Percentiles rank a stretch among this genome's conserved stretches.
phyloP scores from a whole-genome alignment of 2,329 filamentous ascomycete genomes.

The Coniochaeta sp. region DNA sequence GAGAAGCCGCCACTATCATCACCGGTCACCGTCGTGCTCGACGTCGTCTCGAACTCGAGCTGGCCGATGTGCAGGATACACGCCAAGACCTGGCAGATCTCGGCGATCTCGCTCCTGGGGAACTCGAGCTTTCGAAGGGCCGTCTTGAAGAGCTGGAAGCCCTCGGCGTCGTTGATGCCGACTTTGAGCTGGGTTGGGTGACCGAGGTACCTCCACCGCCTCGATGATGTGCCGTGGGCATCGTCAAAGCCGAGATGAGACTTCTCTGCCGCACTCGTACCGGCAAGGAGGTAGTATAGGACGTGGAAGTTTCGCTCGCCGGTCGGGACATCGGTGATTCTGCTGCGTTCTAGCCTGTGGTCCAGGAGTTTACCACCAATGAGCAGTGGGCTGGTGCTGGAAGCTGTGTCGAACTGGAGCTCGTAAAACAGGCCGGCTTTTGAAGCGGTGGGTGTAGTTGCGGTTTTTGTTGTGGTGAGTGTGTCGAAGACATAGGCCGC shows the following conservation, averaged over 20 bases:
- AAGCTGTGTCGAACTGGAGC: constrained; percentile 89
- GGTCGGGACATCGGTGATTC: constrained; percentile 85
- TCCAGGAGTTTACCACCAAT: constrained; percentile 93
- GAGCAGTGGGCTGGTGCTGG: constrained; percentile 75
- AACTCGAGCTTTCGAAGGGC: constrained; percentile 92
- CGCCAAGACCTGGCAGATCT: constrained; percentile 91
- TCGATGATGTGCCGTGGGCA: constrained; percentile 45
- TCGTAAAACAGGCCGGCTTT: constrained; percentile 95
- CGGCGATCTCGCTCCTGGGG: constrained; percentile 84
- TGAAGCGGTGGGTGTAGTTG: constrained; percentile 90
- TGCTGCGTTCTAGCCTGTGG: constrained; percentile 84
- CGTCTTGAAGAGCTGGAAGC: constrained; percentile 96
- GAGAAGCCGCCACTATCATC: constrained; percentile 96
- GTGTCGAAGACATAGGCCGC: constrained; percentile 95
- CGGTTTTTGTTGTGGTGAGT: constrained; percentile 92
- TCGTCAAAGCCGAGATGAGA: constrained; percentile 64
- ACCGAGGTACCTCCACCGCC: constrained; percentile 91
- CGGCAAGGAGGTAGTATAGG: constrained; percentile 89
- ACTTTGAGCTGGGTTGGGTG: constrained; percentile 96
- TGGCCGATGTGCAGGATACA: constrained; percentile 96
- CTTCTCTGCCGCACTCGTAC: constrained; percentile 87
- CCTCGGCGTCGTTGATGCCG: constrained; percentile 90
- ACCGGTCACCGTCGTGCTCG: constrained; percentile 68
- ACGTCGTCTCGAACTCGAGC: constrained; percentile 81
- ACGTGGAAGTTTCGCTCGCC: constrained; percentile 96